Percentiles rank a stretch among this genome's conserved stretches.
phyloP scores from a whole-genome alignment of 1,284 basidiomycete species.

The Laetiporus sulphureus region DNA sequence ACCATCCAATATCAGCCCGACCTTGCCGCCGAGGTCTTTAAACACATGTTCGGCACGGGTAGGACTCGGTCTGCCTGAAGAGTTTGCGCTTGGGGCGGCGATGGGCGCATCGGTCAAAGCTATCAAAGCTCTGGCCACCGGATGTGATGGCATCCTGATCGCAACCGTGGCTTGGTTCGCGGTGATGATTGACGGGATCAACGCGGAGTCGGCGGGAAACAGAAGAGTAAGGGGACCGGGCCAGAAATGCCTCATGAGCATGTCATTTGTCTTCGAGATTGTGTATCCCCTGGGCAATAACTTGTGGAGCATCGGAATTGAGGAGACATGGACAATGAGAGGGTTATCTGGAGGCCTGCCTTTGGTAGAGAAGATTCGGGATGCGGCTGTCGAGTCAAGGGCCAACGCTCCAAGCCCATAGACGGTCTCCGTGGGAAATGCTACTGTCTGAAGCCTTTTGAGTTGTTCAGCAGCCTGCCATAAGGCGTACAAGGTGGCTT shows the following conservation, averaged over 20 bases:
- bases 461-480: constrained; percentile 20
- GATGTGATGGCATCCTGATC: constrained; percentile 91
- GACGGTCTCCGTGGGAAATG: constrained; percentile 97
- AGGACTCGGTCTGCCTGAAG: constrained; percentile 90
- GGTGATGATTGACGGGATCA: constrained; percentile 65
- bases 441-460: constrained; percentile 42
- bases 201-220: constrained; percentile 65
- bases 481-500: constrained; percentile 19
- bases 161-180: constrained; percentile 83
- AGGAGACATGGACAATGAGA: constrained; percentile 94
- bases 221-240: constrained; percentile 92
- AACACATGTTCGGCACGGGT: constrained; percentile 88
- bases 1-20: constrained; percentile 88
- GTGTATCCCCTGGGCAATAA: constrained; percentile 63
- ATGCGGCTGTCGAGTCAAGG: constrained; percentile 57
- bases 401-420: constrained; percentile 94
- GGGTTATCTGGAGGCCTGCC: constrained; percentile 95
- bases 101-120: constrained; percentile 70
- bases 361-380: constrained; percentile 85
- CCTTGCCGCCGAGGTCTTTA: constrained; percentile 69
- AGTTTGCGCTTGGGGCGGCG: constrained; percentile 95
- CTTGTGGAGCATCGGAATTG: constrained; percentile 70
- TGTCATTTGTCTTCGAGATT: constrained; percentile 59
- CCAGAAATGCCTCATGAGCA: constrained; percentile 85
- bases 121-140: constrained; percentile 88